These are phyloP conservation scores for Penicillium paneum DNA, from an alignment of 2,329 filamentous ascomycete genomes.

Conservation along the genomic window DNA sequence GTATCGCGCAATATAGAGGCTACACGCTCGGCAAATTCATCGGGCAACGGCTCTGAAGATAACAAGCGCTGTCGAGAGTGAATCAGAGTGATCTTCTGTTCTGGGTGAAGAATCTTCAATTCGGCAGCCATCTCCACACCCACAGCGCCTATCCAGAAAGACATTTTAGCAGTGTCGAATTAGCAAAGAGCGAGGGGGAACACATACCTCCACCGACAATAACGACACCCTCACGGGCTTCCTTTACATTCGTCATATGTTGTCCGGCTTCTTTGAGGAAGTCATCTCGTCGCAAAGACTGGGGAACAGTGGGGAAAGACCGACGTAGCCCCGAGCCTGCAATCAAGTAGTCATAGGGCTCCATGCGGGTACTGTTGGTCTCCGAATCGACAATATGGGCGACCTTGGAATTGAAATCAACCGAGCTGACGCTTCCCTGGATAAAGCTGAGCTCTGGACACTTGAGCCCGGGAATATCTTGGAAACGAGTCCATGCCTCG, in stretches of 20 bases:
- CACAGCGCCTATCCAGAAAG: slow-evolving; percentile 57
- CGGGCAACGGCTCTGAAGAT: slow-evolving; percentile 68
- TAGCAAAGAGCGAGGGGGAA: not conserved
- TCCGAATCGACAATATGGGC: slow-evolving; percentile 55
- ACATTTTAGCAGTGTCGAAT: not conserved
- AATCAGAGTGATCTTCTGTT: slow-evolving; percentile 66
- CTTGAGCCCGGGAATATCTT: slow-evolving; percentile 64
- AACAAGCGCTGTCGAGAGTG: slow-evolving; percentile 69
- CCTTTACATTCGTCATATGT: slow-evolving; percentile 39
- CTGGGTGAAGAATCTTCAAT: slow-evolving; percentile 65
- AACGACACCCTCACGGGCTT: slow-evolving; percentile 53
- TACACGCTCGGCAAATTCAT: slow-evolving; percentile 61
- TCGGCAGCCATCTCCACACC: slow-evolving; percentile 81
- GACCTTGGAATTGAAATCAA: slow-evolving; percentile 60
- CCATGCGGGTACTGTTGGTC: slow-evolving; percentile 41
- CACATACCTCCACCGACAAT: slow-evolving; percentile 66
- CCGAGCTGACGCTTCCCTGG: slow-evolving; percentile 60
- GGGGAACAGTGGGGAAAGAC: slow-evolving; percentile 70
- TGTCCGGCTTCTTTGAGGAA: slow-evolving; percentile 27
- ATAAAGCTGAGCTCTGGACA: slow-evolving; percentile 60
- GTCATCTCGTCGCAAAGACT: slow-evolving; percentile 46
- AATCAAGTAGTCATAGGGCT: slow-evolving; percentile 70
- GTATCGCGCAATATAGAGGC: slow-evolving; percentile 57
- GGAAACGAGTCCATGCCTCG: slow-evolving; percentile 68
- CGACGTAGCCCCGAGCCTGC: slow-evolving; percentile 67